Evolutionary conservation across 805 yeast species (phyloP).

Genomic region (Sungouiozyma ichnusensis): DNA sequence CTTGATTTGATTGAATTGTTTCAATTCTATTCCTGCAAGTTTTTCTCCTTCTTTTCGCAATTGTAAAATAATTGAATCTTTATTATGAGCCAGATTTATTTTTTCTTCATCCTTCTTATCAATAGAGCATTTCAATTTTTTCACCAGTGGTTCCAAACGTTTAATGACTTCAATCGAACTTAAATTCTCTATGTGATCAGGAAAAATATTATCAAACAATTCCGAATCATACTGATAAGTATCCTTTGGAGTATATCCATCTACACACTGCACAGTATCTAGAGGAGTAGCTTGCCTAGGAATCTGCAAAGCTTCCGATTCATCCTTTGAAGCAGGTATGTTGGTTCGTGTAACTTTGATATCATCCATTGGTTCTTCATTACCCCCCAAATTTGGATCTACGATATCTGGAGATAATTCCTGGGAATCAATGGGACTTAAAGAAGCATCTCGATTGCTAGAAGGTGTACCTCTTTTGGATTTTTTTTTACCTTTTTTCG

Average conservation of each 20-base stretch:
- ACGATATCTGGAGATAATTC: slow-evolving; percentile 15
- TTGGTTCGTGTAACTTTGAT: background rate
- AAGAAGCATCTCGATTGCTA: background rate
- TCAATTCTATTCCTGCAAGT: slow-evolving; percentile 60
- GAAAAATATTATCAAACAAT: background rate
- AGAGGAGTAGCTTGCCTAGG: no score
- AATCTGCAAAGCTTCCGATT: background rate
- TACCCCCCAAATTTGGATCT: background rate
- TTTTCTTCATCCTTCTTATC: background rate
- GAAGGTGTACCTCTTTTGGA: slow-evolving; percentile 13
- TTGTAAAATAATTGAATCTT: slow-evolving; percentile 39
- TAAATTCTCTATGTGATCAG: background rate
- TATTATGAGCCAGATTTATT: background rate
- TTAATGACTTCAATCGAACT: background rate
- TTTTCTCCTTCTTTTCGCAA: slow-evolving; percentile 68
- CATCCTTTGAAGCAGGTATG: background rate
- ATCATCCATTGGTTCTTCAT: background rate
- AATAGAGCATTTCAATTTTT: slow-evolving; percentile 36
- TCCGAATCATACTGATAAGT: background rate
- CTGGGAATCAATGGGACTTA: slow-evolving; percentile 1
- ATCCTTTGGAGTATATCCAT: no score
- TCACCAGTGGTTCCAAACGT: slow-evolving; percentile 27
- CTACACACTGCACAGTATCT: no score
- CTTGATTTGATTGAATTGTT: slow-evolving; percentile 55
- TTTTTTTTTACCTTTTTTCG: slow-evolving; percentile 34